A percentile compares a stretch with the other conserved stretches of the same genome.
These are phyloP conservation scores for Pseudocercospora pini-densiflorae DNA, from an alignment of 2,329 filamentous ascomycete species.

Conservation along the genomic window DNA sequence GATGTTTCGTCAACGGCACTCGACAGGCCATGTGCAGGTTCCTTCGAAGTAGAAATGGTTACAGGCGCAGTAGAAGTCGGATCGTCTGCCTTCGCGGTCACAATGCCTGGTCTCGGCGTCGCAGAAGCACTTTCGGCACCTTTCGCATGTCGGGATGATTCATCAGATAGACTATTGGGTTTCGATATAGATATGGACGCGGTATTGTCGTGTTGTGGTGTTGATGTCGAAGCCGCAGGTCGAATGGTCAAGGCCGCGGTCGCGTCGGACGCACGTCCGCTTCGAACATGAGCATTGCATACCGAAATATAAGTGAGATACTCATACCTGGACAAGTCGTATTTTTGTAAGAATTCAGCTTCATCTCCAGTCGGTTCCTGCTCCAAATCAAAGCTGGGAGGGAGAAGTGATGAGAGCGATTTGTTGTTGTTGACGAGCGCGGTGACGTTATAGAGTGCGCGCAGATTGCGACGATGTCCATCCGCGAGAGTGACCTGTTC, in stretches of 20 bases:
- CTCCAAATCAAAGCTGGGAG: background rate
- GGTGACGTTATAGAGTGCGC: conserved; percentile 19
- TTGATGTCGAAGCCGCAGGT: conserved; percentile 47
- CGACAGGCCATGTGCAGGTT: conserved; percentile 1
- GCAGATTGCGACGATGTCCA: conserved; percentile 18
- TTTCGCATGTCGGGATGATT: conserved; percentile 19
- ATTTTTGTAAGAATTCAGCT: background rate
- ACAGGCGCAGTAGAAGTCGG: conserved; percentile 16
- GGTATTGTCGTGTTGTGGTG: conserved; percentile 32
- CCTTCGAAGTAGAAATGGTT: conserved; percentile 15
- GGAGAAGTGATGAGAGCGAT: conserved; percentile 6
- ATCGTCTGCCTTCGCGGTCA: conserved; percentile 9
- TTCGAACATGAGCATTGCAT: background rate
- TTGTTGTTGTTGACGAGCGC: conserved; percentile 20
- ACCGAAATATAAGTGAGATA: background rate
- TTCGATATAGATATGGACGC: conserved; percentile 35
- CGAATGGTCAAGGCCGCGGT: conserved; percentile 42
- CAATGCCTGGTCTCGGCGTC: conserved; percentile 26
- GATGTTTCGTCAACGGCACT: background rate
- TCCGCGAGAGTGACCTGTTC: conserved; percentile 11
- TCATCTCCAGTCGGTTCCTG: background rate
- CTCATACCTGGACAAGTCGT: background rate
- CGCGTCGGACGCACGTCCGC: conserved; percentile 45
- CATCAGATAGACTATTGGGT: conserved; percentile 24
- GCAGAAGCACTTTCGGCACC: conserved; percentile 18